A percentile compares a stretch with the other conserved stretches of the same genome.
Evolutionary conservation across 176 grass and related monocot species (phyloP).

Genomic region (Sorghum bicolor): Sorghum_bicolor_NCBIv3 NC_012872.2:57713501-57714000

Average conservation of each 20-base stretch:
- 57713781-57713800: neutral
- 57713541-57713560: constrained; percentile 11
- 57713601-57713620: constrained; percentile 9
- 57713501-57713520: constrained; percentile 2
- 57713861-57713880: neutral
- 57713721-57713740: constrained; percentile 37
- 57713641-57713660: neutral
- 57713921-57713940: constrained; percentile 22
- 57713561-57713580: neutral
- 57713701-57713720: constrained; percentile 28
- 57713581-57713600: constrained; percentile 22
- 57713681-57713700: neutral
- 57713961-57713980: constrained; percentile 32
- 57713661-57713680: neutral
- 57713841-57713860: neutral
- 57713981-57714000: neutral
- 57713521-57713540: neutral
- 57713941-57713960: constrained; percentile 12
- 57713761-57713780: neutral
- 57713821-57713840: neutral
- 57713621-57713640: constrained; percentile 25
- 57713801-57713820: neutral
- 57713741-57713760: neutral
- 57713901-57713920: neutral
- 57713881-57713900: neutral